Percentiles rank a stretch among this genome's conserved stretches.
Evolutionary conservation across 2,329 filamentous ascomycete species (phyloP).

Genomic region (Alternaria panax): DNA sequence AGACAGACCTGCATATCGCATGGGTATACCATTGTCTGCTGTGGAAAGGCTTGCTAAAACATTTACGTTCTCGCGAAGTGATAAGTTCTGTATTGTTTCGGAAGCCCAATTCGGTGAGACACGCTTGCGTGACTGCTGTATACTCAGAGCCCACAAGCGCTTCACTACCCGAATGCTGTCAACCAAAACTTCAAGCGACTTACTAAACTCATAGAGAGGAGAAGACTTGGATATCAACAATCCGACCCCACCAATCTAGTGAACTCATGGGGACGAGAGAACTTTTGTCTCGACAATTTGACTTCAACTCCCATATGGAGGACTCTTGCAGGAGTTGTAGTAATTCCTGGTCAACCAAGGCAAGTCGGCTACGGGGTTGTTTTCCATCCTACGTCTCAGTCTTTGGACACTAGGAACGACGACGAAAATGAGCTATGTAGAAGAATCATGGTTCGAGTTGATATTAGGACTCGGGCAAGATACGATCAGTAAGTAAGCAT

Average conservation of each 20-base stretch:
- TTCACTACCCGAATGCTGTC: not conserved
- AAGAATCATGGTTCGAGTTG: not conserved
- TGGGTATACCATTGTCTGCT: not conserved
- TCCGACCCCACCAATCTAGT: not conserved
- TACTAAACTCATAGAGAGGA: not conserved
- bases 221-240: not conserved
- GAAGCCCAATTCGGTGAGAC: not conserved
- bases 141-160: not conserved
- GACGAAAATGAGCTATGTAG: not conserved
- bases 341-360: not conserved
- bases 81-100: too few relatives aligned
- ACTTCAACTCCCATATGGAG: not conserved
- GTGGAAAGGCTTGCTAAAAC: not conserved
- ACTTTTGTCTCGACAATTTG: not conserved
- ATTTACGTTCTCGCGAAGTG: not conserved
- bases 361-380: not conserved
- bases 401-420: not conserved
- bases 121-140: not conserved
- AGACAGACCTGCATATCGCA: not conserved
- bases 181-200: not conserved
- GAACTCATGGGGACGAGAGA: not conserved
- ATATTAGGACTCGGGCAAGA: not conserved
- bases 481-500: not conserved
- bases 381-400: not conserved
- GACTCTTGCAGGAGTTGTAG: too few relatives aligned